Percentiles rank a stretch among this genome's conserved stretches.
Evolutionary conservation across 345 rosid species (phyloP).

Genomic region (Eucalyptus dawsonii): DNA sequence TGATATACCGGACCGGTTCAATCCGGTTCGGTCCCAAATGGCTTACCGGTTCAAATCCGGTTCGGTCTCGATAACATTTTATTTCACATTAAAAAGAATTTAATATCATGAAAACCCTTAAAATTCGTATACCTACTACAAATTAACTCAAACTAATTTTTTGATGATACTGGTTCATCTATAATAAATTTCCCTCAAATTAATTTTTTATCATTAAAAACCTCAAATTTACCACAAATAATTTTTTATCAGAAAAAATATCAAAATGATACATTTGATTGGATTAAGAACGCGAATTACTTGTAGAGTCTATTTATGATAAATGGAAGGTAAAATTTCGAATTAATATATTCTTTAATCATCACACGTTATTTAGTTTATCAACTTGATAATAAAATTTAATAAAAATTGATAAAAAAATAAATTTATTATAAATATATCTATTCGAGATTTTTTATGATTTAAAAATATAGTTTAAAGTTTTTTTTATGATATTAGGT

Average conservation of each 20-base stretch:
- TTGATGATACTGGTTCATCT: fast-evolving
- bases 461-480: no score
- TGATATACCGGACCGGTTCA: neutral
- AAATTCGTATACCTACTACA: no score
- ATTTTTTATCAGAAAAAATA: fast-evolving
- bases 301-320: no score
- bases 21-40: neutral
- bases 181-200: no score
- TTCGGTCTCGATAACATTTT: neutral
- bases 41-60: neutral
- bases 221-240: fast-evolving
- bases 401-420: fast-evolving
- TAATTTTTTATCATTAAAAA: no score
- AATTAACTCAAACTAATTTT: no score
- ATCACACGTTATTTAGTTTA: fast-evolving
- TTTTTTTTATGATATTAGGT: no score
- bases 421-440: fast-evolving
- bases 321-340: fast-evolving
- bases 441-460: fast-evolving
- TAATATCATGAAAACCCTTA: no score
- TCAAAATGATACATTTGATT: no score
- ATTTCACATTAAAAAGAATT: no score
- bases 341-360: fast-evolving
- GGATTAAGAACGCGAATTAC: fast-evolving
- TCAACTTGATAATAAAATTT: no score